A percentile compares a stretch with the other conserved stretches of the same genome.
These are phyloP conservation scores for Begonia masoniana DNA, from an alignment of 306 rosid species.

Conservation along the genomic window DNA sequence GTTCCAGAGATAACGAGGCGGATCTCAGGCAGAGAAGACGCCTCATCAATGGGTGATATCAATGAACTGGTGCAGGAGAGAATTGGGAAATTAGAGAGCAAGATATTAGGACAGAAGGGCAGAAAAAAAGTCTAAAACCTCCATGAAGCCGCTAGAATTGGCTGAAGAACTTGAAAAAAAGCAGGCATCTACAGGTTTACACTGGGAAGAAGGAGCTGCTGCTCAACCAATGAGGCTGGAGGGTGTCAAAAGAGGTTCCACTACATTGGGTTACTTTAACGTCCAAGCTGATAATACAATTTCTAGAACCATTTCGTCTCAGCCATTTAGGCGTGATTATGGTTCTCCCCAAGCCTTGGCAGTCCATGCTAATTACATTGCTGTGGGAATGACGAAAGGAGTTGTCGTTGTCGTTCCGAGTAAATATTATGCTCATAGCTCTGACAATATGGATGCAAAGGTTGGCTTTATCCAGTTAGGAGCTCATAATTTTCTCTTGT, in stretches of 20 bases:
- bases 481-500: not conserved
- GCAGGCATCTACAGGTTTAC: constrained; percentile 81
- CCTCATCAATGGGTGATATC: constrained; percentile 29
- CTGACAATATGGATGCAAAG: constrained; percentile 74
- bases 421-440: constrained; percentile 66
- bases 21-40: constrained; percentile 21
- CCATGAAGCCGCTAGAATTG: constrained; percentile 52
- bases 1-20: constrained; percentile 17
- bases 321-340: constrained; percentile 61
- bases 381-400: constrained; percentile 88
- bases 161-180: constrained; percentile 90
- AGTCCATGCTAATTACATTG: constrained; percentile 71
- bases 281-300: constrained; percentile 51
- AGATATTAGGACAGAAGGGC: constrained; percentile 26
- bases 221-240: constrained; percentile 98
- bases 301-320: constrained; percentile 54
- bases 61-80: constrained; percentile 52
- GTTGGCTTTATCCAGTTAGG: constrained; percentile 15
- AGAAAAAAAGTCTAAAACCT: constrained; percentile 27
- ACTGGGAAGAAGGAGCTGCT: constrained; percentile 95
- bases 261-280: constrained; percentile 73
- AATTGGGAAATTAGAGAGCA: constrained; percentile 48
- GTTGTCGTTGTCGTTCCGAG: constrained; percentile 57
- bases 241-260: constrained; percentile 77
- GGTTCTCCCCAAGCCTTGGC: constrained; percentile 86